These are phyloP conservation scores for Aspergillus amoenus DNA, from an alignment of 2,329 filamentous ascomycete genomes.

Conservation along the genomic window DNA sequence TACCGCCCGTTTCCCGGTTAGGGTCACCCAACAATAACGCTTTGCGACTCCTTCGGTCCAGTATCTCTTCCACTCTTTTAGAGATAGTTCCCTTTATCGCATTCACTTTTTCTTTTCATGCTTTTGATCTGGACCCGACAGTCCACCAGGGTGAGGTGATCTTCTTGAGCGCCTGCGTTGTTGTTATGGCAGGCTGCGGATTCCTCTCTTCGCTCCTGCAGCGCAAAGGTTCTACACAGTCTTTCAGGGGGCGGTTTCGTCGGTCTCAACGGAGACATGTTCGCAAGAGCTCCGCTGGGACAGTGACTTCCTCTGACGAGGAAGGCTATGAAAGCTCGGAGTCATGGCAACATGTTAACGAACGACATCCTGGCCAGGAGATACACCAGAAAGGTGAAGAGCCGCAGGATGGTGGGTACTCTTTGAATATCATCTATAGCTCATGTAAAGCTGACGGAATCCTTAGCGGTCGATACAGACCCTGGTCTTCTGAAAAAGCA, in stretches of 20 bases:
- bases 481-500: constrained; percentile 78
- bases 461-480: constrained; percentile 55
- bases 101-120: constrained; percentile 20
- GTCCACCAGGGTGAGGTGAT: constrained; percentile 31
- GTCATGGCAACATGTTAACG: constrained; percentile 30
- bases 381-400: constrained; percentile 27
- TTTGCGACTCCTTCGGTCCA: constrained; percentile 22
- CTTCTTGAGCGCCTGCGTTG: constrained; percentile 31
- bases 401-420: constrained; percentile 30
- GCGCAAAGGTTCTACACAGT: constrained; percentile 19
- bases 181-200: constrained; percentile 39
- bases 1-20: constrained; percentile 7
- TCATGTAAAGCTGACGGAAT: constrained; percentile 13
- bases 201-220: constrained; percentile 30
- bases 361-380: constrained; percentile 23
- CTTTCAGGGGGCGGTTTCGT: constrained; percentile 22
- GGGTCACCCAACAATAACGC: constrained; percentile 7
- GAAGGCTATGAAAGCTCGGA: constrained; percentile 37
- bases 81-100: constrained; percentile 19
- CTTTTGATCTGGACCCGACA: constrained; percentile 26
- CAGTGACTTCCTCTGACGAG: constrained; percentile 36
- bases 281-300: constrained; percentile 27
- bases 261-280: constrained; percentile 19
- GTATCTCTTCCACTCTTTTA: constrained; percentile 19
- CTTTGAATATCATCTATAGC: not conserved